These are phyloP conservation scores for Lasiosphaeris hirsuta DNA, from an alignment of 495 filamentous ascomycete species.

Conservation along the genomic window DNA sequence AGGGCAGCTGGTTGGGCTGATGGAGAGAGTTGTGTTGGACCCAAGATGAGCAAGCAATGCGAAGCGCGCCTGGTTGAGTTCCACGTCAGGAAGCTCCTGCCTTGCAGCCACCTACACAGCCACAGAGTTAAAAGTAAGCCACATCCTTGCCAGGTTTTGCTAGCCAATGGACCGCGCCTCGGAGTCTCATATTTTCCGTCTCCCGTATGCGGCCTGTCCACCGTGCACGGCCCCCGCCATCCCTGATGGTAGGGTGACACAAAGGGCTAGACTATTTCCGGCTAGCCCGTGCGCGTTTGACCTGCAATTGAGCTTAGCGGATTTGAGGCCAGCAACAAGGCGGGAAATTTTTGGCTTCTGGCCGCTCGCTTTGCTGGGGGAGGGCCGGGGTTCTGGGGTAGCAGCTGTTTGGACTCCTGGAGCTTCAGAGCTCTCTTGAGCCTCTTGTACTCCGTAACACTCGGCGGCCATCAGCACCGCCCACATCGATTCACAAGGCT, in stretches of 20 bases:
- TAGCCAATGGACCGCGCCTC: background rate
- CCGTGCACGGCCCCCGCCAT: too few species aligned
- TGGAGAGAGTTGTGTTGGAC: constrained; percentile 12
- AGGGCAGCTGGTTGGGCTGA: constrained; percentile 10
- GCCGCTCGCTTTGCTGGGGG: background rate
- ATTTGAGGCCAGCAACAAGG: constrained; percentile 3
- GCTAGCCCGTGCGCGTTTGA: background rate
- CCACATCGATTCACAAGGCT: background rate
- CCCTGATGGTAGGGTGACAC: background rate
- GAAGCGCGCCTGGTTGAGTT: constrained; percentile 8
- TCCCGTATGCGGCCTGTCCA: background rate
- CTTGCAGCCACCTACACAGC: constrained; percentile 19
- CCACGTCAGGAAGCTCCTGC: constrained; percentile 39
- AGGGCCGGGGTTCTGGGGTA: background rate
- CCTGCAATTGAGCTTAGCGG: constrained; percentile 5
- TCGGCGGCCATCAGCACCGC: constrained; percentile 6
- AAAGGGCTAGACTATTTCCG: constrained; percentile 7
- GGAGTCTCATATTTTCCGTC: constrained; percentile 1
- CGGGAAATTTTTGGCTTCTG: constrained; percentile 8
- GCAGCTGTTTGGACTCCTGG: constrained; percentile 10
- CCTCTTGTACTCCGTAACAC: constrained; percentile 31
- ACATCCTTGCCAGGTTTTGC: too few species aligned
- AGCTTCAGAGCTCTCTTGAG: constrained; percentile 4
- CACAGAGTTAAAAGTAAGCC: background rate
- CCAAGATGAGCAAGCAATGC: constrained; percentile 9